Evolutionary conservation across 2,329 filamentous ascomycete genomes (phyloP).

Genomic region (Pseudocercospora ulei): DNA sequence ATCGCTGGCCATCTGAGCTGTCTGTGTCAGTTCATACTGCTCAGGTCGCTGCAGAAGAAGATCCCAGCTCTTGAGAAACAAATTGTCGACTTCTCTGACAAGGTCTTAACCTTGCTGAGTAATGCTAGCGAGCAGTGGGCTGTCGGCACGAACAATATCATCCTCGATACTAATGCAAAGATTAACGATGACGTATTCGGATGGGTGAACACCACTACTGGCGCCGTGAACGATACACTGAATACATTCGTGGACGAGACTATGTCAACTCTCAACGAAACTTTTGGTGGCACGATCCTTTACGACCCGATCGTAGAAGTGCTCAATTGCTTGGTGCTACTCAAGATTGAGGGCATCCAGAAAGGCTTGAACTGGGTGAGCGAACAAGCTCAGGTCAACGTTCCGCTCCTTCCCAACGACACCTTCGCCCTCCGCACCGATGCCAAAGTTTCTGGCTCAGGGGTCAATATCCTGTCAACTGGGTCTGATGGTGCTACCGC

Average conservation of each 20-base stretch:
- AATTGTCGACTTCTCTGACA: slow-evolving; percentile 67
- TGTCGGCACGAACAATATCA: slow-evolving; percentile 60
- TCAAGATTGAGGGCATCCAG: slow-evolving; percentile 78
- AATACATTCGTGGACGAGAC: slow-evolving; percentile 73
- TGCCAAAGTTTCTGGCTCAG: slow-evolving; percentile 45
- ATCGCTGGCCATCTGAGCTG: slow-evolving; percentile 73
- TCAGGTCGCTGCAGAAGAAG: slow-evolving; percentile 61
- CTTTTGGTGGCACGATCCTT: slow-evolving; percentile 74
- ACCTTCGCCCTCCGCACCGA: slow-evolving; percentile 74
- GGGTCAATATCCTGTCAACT: slow-evolving; percentile 66
- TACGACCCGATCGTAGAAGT: slow-evolving; percentile 68
- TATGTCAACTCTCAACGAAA: slow-evolving; percentile 59
- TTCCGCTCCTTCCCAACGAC: slow-evolving; percentile 68
- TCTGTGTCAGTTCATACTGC: slow-evolving; percentile 70
- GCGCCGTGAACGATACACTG: slow-evolving; percentile 73
- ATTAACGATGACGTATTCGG: slow-evolving; percentile 79
- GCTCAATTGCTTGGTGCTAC: slow-evolving; percentile 72
- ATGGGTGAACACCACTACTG: slow-evolving; percentile 76
- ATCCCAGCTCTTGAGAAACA: slow-evolving; percentile 64
- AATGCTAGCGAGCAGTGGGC: slow-evolving; percentile 70
- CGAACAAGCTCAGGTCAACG: slow-evolving; percentile 70
- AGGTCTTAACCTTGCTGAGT: slow-evolving; percentile 63
- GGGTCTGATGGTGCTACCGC: slow-evolving; percentile 58
- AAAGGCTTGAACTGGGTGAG: slow-evolving; percentile 88
- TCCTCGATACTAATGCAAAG: slow-evolving; percentile 54